phyloP scores from a whole-genome alignment of 2,329 filamentous ascomycete species.

The Fusarium succisae region DNA sequence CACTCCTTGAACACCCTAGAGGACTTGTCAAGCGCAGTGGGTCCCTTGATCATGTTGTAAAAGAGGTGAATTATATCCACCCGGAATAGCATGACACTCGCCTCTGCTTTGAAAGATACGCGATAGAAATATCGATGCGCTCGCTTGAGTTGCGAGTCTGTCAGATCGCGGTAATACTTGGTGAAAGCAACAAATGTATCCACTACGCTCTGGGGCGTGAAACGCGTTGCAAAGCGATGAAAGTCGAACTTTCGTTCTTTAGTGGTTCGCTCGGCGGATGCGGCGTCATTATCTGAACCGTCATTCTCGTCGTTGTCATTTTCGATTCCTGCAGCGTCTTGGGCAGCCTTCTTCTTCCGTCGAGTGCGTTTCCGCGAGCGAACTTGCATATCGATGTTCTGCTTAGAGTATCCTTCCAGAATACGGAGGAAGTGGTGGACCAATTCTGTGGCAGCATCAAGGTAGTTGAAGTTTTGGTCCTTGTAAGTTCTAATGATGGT shows the following conservation, averaged over 20 bases:
- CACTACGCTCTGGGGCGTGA: constrained; percentile 84
- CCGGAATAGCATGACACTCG: constrained; percentile 87
- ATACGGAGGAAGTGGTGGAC: constrained; percentile 92
- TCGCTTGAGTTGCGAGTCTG: constrained; percentile 83
- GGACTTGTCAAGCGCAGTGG: constrained; percentile 75
- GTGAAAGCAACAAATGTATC: constrained; percentile 88
- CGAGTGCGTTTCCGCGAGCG: constrained; percentile 80
- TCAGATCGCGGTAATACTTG: constrained; percentile 82
- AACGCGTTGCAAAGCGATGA: constrained; percentile 80
- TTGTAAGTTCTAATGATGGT: constrained; percentile 87
- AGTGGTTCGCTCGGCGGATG: constrained; percentile 73
- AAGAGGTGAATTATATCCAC: constrained; percentile 91
- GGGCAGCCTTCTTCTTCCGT: constrained; percentile 75
- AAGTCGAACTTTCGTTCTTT: constrained; percentile 96
- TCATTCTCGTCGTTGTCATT: constrained; percentile 69
- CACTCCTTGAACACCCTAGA: constrained; percentile 83
- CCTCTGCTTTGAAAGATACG: constrained; percentile 92
- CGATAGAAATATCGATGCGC: constrained; percentile 95
- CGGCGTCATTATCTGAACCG: constrained; percentile 76
- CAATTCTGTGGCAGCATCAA: constrained; percentile 91
- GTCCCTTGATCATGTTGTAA: constrained; percentile 91
- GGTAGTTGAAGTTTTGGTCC: constrained; percentile 91
- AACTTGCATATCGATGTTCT: constrained; percentile 93
- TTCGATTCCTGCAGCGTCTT: constrained; percentile 49
- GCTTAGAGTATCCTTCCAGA: constrained; percentile 91